A percentile compares a stretch with the other conserved stretches of the same genome.
These are phyloP conservation scores for Gossypium gossypioides DNA, from an alignment of 441 rosid genomes.

Conservation along the genomic window DNA sequence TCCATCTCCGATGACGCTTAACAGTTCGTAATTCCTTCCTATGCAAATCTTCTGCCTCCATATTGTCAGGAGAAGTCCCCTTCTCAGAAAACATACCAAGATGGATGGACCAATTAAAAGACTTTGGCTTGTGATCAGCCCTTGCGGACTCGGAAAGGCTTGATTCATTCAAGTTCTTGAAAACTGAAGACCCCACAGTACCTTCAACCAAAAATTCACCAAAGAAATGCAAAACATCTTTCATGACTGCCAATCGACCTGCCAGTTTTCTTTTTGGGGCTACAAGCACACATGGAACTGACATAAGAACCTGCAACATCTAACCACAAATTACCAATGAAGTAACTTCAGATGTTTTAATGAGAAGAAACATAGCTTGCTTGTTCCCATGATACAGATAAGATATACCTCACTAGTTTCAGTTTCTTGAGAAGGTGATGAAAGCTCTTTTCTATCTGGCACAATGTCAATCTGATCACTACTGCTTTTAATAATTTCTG, in stretches of 20 bases:
- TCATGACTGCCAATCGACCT: constrained; percentile 80
- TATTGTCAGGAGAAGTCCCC: constrained; percentile 34
- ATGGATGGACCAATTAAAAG: constrained; percentile 46
- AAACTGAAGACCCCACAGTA: constrained; percentile 81
- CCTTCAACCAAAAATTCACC: constrained; percentile 94
- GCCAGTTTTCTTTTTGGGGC: constrained; percentile 91
- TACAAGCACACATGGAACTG: constrained; percentile 80
- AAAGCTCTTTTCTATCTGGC: constrained; percentile 49
- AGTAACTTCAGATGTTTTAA: neutral
- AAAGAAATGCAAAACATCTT: constrained; percentile 75
- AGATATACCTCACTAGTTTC: constrained; percentile 71
- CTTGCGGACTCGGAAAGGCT: constrained; percentile 44
- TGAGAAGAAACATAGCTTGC: neutral
- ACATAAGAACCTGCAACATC: constrained; percentile 60
- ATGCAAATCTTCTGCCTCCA: constrained; percentile 38
- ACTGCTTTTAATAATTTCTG: constrained; percentile 48
- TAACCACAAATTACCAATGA: constrained; percentile 23
- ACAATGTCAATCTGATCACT: constrained; percentile 50
- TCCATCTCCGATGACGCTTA: constrained; percentile 92
- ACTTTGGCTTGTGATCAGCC: constrained; percentile 53
- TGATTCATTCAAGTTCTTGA: constrained; percentile 54
- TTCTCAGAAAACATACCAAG: constrained; percentile 35
- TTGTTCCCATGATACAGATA: constrained; percentile 6
- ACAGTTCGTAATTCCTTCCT: constrained; percentile 47
- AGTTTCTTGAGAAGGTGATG: constrained; percentile 52